phyloP scores from a whole-genome alignment of 495 filamentous ascomycete genomes.

The Lepraria neglecta region DNA sequence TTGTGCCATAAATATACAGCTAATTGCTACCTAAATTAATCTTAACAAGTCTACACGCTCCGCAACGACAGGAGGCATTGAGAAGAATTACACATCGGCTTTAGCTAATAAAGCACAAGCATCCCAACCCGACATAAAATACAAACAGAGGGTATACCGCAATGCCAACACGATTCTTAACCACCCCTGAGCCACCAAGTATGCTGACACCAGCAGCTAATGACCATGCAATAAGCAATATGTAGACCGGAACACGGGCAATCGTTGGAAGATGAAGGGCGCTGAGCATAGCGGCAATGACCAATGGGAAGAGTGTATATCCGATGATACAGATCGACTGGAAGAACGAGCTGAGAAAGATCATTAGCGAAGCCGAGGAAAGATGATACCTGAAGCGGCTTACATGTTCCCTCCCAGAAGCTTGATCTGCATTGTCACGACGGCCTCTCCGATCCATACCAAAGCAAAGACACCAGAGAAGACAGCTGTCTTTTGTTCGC shows the following conservation, averaged over 20 bases:
- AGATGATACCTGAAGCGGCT: constrained; percentile 33
- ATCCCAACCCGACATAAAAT: constrained; percentile 91
- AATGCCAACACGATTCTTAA: constrained; percentile 89
- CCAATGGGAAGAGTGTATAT: constrained; percentile 97
- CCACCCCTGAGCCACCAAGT: constrained; percentile 85
- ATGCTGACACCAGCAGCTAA: constrained; percentile 94
- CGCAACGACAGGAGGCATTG: background rate
- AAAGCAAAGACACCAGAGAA: constrained; percentile 95
- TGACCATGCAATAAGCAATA: constrained; percentile 83
- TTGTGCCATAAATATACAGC: constrained; percentile 1
- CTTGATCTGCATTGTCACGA: constrained; percentile 98
- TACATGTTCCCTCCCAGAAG: constrained; percentile 96
- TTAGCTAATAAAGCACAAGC: constrained; percentile 93
- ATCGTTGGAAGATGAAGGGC: constrained; percentile 71
- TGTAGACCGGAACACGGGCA: constrained; percentile 79
- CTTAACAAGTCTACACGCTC: constrained; percentile 17
- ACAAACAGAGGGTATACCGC: constrained; percentile 93
- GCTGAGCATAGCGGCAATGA: constrained; percentile 85
- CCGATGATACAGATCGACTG: constrained; percentile 97
- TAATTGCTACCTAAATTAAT: background rate
- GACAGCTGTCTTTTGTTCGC: constrained; percentile 74
- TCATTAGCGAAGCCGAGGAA: constrained; percentile 6
- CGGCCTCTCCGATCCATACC: constrained; percentile 94
- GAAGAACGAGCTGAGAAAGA: constrained; percentile 73
- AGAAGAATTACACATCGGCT: constrained; percentile 3